These are phyloP conservation scores for Grifola frondosa DNA, from an alignment of 1,284 basidiomycete genomes.

Conservation along the genomic window DNA sequence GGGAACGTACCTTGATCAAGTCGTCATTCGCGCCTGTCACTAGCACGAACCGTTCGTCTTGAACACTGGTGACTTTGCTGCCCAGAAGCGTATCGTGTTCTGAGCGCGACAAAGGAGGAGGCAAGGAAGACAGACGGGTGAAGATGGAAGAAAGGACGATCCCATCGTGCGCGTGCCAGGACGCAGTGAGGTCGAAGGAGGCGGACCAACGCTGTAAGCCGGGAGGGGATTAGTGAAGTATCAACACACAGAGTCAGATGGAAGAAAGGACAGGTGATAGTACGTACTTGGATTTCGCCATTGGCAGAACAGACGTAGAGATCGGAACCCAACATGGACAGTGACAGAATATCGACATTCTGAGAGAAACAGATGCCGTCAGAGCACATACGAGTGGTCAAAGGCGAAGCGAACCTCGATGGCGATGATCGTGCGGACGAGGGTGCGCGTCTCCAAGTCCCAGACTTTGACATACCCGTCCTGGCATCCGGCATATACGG, in stretches of 20 bases:
- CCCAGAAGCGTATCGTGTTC: neutral
- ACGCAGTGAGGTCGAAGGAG: constrained; percentile 79
- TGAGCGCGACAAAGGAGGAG: constrained; percentile 1
- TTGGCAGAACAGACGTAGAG: constrained; percentile 84
- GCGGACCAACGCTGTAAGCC: constrained; percentile 76
- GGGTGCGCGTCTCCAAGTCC: constrained; percentile 86
- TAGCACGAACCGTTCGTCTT: constrained; percentile 44
- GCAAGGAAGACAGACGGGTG: constrained; percentile 31
- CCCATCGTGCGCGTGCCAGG: constrained; percentile 79
- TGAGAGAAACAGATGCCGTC: constrained; percentile 24
- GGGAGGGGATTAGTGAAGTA: too few relatives aligned
- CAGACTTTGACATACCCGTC: constrained; percentile 91
- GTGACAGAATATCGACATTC: constrained; percentile 77
- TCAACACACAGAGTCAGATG: constrained; percentile 1
- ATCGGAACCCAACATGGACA: constrained; percentile 74
- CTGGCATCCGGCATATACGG: constrained; percentile 91
- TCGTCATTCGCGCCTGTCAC: constrained; percentile 87
- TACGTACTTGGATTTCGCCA: constrained; percentile 70
- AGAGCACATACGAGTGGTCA: neutral
- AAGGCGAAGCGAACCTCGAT: constrained; percentile 57
- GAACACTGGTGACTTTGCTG: neutral
- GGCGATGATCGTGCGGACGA: constrained; percentile 84
- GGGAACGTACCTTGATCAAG: constrained; percentile 64
- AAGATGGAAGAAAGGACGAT: constrained; percentile 80
- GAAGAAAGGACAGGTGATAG: neutral